phyloP scores from a whole-genome alignment of 2,329 filamentous ascomycete genomes.

The Calonectria pteridis region DNA sequence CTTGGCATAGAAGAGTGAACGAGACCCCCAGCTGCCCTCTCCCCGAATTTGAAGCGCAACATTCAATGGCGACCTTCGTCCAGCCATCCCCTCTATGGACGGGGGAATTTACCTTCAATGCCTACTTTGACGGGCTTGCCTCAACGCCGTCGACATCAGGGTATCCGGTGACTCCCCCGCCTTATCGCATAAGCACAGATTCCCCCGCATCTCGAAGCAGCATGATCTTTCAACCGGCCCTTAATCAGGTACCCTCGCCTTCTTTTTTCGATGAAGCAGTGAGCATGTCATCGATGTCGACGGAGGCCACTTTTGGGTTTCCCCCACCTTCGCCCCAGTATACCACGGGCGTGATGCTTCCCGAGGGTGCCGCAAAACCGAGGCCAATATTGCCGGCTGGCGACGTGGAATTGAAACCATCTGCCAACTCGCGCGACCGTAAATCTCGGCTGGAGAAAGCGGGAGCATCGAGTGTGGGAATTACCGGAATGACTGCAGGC shows the following conservation, averaged over 20 bases:
- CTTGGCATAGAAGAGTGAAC: not conserved
- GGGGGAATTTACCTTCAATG: conserved; percentile 14
- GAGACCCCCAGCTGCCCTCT: not conserved
- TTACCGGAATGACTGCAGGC: not conserved
- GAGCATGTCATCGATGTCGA: conserved; percentile 33
- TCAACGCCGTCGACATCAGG: conserved; percentile 19
- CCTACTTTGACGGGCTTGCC: conserved; percentile 14
- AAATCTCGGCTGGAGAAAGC: conserved; percentile 29
- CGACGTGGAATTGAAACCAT: conserved; percentile 29
- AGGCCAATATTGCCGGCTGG: conserved; percentile 25
- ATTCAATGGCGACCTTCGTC: conserved; percentile 24
- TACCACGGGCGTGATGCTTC: conserved; percentile 14
- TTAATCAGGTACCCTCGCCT: conserved; percentile 35
- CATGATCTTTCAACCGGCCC: conserved; percentile 32
- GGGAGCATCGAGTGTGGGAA: conserved; percentile 20
- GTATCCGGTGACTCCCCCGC: conserved; percentile 31
- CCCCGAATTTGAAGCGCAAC: not conserved
- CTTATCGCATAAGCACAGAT: conserved; percentile 37
- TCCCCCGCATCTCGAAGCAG: conserved; percentile 36
- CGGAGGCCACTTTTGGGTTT: conserved; percentile 34
- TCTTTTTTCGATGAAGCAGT: conserved; percentile 46
- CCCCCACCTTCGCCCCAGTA: conserved; percentile 35
- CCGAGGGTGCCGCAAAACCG: conserved; percentile 9
- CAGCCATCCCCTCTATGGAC: not conserved
- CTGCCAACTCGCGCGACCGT: conserved; percentile 19